Evolutionary conservation across 257 asterid genomes (phyloP), one percentile per base, ranked within the genome.

Genomic region (Thymus quinquecostatus): DNA sequence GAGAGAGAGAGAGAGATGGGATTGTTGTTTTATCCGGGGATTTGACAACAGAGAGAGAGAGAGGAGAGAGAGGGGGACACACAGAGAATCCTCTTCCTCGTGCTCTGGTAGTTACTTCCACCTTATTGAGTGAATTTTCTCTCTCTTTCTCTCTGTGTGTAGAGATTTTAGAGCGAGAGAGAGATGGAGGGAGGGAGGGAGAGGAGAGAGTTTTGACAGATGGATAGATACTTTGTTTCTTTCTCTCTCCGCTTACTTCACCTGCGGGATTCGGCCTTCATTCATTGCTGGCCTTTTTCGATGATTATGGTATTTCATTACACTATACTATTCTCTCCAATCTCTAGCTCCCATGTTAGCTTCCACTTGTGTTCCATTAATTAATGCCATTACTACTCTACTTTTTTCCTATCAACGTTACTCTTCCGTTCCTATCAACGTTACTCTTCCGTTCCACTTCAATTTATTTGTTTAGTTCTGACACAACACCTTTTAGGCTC

Each of bases 181-280:
- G 68, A 44, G 55, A 64, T 49, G 49, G 1, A 40, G 38, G 10
- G 60, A 50, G 1, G 9, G 21, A 8, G 29, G 21, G 13, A 28
- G 56, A 54, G 40, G 9, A 0, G 9, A 5, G 30, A 30, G 14
- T 32, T 30, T 60, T 29, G 73, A 60, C 68, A 58, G 82, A 78
- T 45, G 56, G 74, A 75, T 50, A 67, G 66, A 71, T 66, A 75
- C 41, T 84, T 78, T 78, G 79, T 77, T 81, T 75, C 78, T 74
- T 78, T 78, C 80, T 77, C 82, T 75, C 79, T 74, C 80, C 69
- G 78, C 74, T 82, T 83, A 80, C 85, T 80, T 81, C 84, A 80
- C 75, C 82, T 77, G 84, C 81, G 84, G 75, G 85, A 83, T 85
- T 87, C 90, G 80, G 55, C 84, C 71, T 69, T 72, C 81, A 71